phyloP scores from a whole-genome alignment of 306 rosid species.

The Cicer arietinum region DNA sequence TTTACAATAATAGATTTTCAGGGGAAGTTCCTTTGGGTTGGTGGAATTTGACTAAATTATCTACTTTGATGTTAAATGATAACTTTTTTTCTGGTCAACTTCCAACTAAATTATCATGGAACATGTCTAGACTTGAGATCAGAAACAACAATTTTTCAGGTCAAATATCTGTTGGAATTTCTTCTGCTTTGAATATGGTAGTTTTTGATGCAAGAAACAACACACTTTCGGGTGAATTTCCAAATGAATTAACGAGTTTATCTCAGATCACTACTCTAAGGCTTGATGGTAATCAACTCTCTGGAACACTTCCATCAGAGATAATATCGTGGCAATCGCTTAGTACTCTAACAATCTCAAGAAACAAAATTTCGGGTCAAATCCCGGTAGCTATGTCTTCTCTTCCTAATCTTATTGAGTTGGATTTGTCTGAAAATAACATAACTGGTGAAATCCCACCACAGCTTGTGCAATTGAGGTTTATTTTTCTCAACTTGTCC shows the following conservation, averaged over 20 bases:
- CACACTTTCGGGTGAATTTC: slow-evolving; percentile 67
- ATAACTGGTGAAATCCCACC: slow-evolving; percentile 77
- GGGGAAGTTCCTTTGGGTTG: slow-evolving; percentile 75
- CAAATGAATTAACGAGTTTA: slow-evolving; percentile 64
- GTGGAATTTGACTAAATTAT: slow-evolving; percentile 63
- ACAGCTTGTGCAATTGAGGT: slow-evolving; percentile 56
- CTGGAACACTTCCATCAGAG: slow-evolving; percentile 69
- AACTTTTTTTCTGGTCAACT: slow-evolving; percentile 76
- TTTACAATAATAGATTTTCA: slow-evolving; percentile 59
- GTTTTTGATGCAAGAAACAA: slow-evolving; percentile 77
- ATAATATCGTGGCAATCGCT: slow-evolving; percentile 71
- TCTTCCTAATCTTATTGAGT: slow-evolving; percentile 60
- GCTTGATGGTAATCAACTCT: slow-evolving; percentile 70
- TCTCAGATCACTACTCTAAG: slow-evolving; percentile 53
- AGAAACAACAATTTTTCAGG: slow-evolving; percentile 76
- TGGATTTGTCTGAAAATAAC: slow-evolving; percentile 76
- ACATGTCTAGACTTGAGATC: slow-evolving; percentile 66
- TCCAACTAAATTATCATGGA: slow-evolving; percentile 60
- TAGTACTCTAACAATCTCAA: slow-evolving; percentile 61
- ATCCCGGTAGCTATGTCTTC: slow-evolving; percentile 61
- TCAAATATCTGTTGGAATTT: slow-evolving; percentile 56
- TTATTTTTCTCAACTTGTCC: slow-evolving; percentile 78
- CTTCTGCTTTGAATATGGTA: slow-evolving; percentile 53
- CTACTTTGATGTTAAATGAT: slow-evolving; percentile 62
- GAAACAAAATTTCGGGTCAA: slow-evolving; percentile 69